phyloP scores from a whole-genome alignment of 2,329 filamentous ascomycete genomes.

The Arthrinium puccinioides region DNA sequence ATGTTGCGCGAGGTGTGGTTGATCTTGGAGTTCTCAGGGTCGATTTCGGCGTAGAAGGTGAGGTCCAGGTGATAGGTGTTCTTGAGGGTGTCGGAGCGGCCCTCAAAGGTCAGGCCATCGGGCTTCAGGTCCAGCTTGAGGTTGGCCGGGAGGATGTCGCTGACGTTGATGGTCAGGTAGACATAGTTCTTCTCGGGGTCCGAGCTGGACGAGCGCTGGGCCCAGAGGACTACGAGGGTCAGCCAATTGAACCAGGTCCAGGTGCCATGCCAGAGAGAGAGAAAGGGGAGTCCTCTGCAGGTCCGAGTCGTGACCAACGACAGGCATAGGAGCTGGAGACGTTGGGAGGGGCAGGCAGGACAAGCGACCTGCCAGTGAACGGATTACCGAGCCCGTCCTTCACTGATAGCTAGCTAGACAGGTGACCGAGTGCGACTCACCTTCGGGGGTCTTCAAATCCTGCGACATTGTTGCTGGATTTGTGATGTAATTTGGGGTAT shows the following conservation, averaged over 20 bases:
- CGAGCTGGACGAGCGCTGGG: slow-evolving; percentile 79
- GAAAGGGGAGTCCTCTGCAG: too few relatives aligned
- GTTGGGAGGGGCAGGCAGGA: too few relatives aligned
- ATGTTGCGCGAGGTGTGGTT: slow-evolving; percentile 85
- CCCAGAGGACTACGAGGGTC: slow-evolving; percentile 73
- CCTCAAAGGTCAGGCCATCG: slow-evolving; percentile 71
- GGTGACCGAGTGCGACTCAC: slow-evolving; percentile 1
- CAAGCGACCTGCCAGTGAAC: too few relatives aligned
- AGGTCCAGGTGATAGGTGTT: slow-evolving; percentile 79
- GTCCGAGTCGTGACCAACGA: too few relatives aligned
- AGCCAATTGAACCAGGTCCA: background rate
- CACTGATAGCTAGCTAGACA: too few relatives aligned
- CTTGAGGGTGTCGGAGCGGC: slow-evolving; percentile 77
- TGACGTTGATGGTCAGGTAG: slow-evolving; percentile 84
- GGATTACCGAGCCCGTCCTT: too few relatives aligned
- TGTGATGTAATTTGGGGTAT: background rate
- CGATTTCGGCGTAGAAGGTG: slow-evolving; percentile 86
- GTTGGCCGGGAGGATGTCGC: slow-evolving; percentile 70
- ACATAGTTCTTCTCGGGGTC: slow-evolving; percentile 88
- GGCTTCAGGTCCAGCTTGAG: slow-evolving; percentile 80
- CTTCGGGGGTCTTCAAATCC: slow-evolving; percentile 9
- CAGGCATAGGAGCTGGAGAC: too few relatives aligned
- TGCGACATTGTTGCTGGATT: slow-evolving; percentile 4
- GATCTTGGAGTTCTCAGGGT: slow-evolving; percentile 73
- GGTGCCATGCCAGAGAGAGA: too few relatives aligned